Conservation (phyloP, 1,284 basidiomycete genomes). For the Leucoagaricus sp. region DNA sequence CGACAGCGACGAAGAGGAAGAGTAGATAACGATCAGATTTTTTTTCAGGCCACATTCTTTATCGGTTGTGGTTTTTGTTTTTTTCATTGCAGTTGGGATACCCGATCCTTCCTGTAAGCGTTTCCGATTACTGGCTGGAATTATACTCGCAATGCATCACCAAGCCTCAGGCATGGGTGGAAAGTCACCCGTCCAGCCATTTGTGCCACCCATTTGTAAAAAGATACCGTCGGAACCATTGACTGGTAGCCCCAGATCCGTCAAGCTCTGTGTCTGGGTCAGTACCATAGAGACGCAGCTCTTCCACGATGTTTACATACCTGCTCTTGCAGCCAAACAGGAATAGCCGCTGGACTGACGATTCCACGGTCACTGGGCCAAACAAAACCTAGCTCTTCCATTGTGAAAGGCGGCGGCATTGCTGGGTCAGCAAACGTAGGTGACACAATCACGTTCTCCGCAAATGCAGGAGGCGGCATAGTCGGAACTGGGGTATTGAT, state of each 20-base stretch:
- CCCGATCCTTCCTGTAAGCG: conserved; percentile 3
- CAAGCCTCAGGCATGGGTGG: conserved; percentile 79
- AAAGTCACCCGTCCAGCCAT: conserved; percentile 76
- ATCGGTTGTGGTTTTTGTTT: neutral
- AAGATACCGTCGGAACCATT: conserved; percentile 91
- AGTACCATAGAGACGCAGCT: conserved; percentile 13
- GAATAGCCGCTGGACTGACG: conserved; percentile 78
- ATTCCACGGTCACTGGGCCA: conserved; percentile 76
- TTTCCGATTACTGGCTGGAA: conserved; percentile 5
- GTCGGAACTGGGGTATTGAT: conserved; percentile 49
- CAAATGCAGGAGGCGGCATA: conserved; percentile 49
- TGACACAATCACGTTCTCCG: conserved; percentile 57
- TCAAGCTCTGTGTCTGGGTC: conserved; percentile 60
- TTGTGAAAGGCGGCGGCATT: conserved; percentile 67
- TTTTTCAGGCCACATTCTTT: neutral
- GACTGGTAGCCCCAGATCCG: conserved; percentile 84
- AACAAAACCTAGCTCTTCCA: conserved; percentile 80
- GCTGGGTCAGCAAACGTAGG: conserved; percentile 58
- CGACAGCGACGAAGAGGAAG: conserved; percentile 73
- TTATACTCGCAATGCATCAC: conserved; percentile 40
- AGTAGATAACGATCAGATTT: conserved; percentile 47
- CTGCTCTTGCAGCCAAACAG: conserved; percentile 82
- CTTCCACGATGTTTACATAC: conserved; percentile 35
- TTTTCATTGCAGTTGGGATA: conserved; percentile 4
- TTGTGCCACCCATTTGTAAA: conserved; percentile 67